Evolutionary conservation across 1,284 basidiomycete genomes (phyloP).

Genomic region (Farysia itapuensis): DNA sequence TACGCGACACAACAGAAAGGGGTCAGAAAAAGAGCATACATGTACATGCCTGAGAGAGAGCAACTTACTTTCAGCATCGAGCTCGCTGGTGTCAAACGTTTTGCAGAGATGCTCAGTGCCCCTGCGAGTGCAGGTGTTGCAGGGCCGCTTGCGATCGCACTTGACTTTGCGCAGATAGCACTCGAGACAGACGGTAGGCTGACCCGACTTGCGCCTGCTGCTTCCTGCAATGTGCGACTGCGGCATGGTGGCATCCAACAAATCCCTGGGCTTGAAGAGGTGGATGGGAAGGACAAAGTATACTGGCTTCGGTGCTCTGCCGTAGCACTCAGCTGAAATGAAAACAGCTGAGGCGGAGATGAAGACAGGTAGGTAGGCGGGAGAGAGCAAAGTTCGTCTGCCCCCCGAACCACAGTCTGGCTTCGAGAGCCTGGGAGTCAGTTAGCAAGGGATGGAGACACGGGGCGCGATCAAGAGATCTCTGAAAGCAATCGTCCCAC

Average conservation of each 20-base stretch:
- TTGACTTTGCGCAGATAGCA: conserved; percentile 42
- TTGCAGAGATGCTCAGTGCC: conserved; percentile 39
- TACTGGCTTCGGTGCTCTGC: no score
- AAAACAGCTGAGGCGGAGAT: no score
- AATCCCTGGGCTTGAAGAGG: no score
- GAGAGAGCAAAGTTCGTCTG: no score
- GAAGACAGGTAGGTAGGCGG: no score
- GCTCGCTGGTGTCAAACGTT: conserved; percentile 36
- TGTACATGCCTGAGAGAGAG: not conserved
- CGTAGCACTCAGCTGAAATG: no score
- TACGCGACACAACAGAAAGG: not conserved
- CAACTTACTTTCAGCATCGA: conserved; percentile 32
- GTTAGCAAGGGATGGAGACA: no score
- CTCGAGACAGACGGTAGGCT: conserved; percentile 38
- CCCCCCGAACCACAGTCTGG: no score
- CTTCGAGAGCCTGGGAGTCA: no score
- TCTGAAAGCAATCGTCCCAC: no score
- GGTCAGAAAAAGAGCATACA: not conserved
- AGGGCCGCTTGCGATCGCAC: conserved; percentile 38
- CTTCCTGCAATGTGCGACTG: conserved; percentile 19
- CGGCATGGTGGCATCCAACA: conserved; percentile 28
- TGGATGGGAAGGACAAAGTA: no score
- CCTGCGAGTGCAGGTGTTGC: conserved; percentile 21
- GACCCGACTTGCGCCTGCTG: conserved; percentile 35
- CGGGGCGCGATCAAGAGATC: no score